Evolutionary conservation across 73 alveolate genomes (phyloP).

Genomic region (Stentor roeselii): DNA sequence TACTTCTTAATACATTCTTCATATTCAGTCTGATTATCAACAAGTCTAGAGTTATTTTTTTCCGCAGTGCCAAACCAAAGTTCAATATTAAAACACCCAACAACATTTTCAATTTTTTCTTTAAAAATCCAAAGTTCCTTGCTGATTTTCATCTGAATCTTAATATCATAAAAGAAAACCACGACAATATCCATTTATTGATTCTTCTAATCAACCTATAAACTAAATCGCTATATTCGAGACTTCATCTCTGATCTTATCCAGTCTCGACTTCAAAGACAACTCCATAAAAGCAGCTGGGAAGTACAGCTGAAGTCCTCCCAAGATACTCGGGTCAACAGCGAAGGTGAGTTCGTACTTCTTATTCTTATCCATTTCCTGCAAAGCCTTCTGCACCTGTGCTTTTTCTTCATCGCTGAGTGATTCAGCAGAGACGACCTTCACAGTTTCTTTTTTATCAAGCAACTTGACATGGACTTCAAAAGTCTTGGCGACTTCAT

Average conservation of each 20-base stretch:
- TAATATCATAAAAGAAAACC: too few relatives aligned
- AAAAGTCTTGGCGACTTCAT: too few relatives aligned
- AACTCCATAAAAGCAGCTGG: constrained; percentile 25
- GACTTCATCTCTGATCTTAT: constrained; percentile 15
- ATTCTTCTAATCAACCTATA: too few relatives aligned
- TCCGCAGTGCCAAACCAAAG: too few relatives aligned
- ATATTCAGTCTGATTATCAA: too few relatives aligned
- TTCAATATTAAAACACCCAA: too few relatives aligned
- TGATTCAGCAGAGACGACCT: background rate
- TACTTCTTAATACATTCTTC: too few relatives aligned
- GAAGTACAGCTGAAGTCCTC: constrained; percentile 22
- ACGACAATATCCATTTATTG: too few relatives aligned
- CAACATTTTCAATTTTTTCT: too few relatives aligned
- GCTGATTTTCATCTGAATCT: too few relatives aligned
- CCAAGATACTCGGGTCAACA: constrained; percentile 26
- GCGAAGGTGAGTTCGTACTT: background rate
- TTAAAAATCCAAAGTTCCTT: too few relatives aligned
- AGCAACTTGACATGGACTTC: background rate
- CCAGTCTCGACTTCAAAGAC: constrained; percentile 1
- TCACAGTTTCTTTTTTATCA: constrained; percentile 14
- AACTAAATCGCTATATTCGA: background rate
- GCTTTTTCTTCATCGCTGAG: background rate
- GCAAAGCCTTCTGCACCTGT: background rate
- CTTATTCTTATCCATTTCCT: background rate
- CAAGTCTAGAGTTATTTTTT: too few relatives aligned